Percentiles rank a stretch among this genome's conserved stretches.
Evolutionary conservation across 306 rosid genomes (phyloP).

Genomic region (Pterocarpus santalinus): DNA sequence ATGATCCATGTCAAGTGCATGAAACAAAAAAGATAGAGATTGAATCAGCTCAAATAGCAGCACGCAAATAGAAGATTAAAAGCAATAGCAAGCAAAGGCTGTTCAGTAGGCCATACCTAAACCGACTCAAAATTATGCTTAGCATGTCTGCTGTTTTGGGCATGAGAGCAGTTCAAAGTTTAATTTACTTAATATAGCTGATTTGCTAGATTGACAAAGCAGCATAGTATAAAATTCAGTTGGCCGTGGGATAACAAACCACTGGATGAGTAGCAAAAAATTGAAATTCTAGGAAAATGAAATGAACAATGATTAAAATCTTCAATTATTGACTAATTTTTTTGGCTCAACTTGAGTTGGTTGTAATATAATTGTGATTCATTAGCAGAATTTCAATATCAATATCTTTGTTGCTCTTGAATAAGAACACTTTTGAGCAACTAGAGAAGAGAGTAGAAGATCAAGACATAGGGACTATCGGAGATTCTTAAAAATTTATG

Average conservation of each 20-base stretch:
- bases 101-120: too few relatives aligned
- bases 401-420: background rate
- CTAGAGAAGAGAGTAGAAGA: slow-evolving; percentile 14
- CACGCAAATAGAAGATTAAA: background rate
- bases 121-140: too few relatives aligned
- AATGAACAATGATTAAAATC: background rate
- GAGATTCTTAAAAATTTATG: slow-evolving; percentile 27
- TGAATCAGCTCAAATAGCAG: slow-evolving; percentile 15
- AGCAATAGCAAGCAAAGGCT: slow-evolving; percentile 15
- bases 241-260: background rate
- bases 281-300: background rate
- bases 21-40: slow-evolving; percentile 16
- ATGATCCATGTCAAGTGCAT: slow-evolving; percentile 9
- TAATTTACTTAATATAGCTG: background rate
- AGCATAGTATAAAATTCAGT: background rate
- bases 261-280: background rate
- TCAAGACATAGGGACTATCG: background rate
- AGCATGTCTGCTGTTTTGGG: background rate
- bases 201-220: slow-evolving; percentile 28
- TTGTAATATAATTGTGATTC: background rate
- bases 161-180: slow-evolving; percentile 26
- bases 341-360: slow-evolving; percentile 1
- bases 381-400: slow-evolving; percentile 16
- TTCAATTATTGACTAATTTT: slow-evolving; percentile 1
- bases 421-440: background rate